Base-by-base conservation (phyloP, 139 green algal genomes). In the Eudorina sp. region DNA sequence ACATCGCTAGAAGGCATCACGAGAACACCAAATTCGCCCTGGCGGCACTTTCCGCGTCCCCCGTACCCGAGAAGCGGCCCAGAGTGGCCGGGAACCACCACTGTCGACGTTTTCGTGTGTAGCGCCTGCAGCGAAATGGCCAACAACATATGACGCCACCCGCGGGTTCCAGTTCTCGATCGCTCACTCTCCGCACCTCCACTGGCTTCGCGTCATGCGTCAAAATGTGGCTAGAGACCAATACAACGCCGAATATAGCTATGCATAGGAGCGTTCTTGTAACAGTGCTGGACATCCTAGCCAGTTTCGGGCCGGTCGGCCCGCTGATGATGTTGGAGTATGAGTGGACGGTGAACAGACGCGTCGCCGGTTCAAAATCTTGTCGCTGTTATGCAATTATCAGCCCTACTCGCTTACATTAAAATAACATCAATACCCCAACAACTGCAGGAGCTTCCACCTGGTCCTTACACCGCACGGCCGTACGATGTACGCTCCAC, bases 11-110 rank as follows among this genome's bases (percentile, higher is more conserved):
- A n/a, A n/a, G n/a, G n/a, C n/a, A n/a, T n/a, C n/a, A n/a, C n/a
- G n/a, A n/a, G n/a, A n/a, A n/a, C n/a, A n/a, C n/a, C n/a, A n/a
- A n/a, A n/a, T n/a, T n/a, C n/a, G 38, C 43, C 55, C 83, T 82
- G 43, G 3, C 38, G 34, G 53, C 73, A 82, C 8, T 55, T 82
- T 19, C 83, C 60, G 51, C 62, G 83, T 73, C 75, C 80, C 62
- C 36, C 82, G 34, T 83, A 83, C 75, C 75, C 69, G 27, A 83
- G 31, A 48, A 84, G 60, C 76, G 85, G 36, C 18, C 41, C 51
- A n/a, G 55, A 29, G 53, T 64, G 72, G 1, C 85, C 64, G 7
- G 69, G 11, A 29, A 75, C 34, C 8, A 62, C 8, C 38, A 75
- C n/a, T 9, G 64, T 68, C 62, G 66, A 81, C 0, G 45, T 31